Base-by-base conservation (phyloP, 1,284 basidiomycete species). In the Pseudozyma tsukubaensis region DNA sequence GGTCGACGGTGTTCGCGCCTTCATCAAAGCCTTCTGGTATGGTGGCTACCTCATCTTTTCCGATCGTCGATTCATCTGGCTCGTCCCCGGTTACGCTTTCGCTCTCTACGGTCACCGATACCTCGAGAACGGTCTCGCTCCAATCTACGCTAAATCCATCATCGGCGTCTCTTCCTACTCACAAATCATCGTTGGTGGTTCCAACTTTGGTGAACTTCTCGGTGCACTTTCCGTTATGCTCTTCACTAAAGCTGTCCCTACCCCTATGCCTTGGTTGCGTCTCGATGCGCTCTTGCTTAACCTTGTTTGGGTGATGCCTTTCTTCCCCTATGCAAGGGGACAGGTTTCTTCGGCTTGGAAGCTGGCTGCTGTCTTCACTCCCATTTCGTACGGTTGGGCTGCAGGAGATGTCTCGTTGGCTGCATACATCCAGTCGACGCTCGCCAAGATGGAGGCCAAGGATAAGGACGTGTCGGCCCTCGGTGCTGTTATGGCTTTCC, bases 321-420 rank as follows among this genome's bases (percentile, higher is more conserved):
- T 59, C 61, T 84, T 83, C 75, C 71, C 78, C 3, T 72, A 78
- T 50, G 58, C 57, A 7, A 76, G 71, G 32, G 59, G 62, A 29
- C 13, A 36, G 21, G 71, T 70, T 18, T 43, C 50, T 1, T 73
- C 71, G 8, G 82, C 82, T 19, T 84, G 82, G 82, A 77, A 73
- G 48, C 59, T 84, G 37, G 82, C 79, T 45, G 73, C 68, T 24
- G 72, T 69, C 72, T 83, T 85, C 66, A 80, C 79, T 12, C 82
- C 85, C 49, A 75, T 85, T 54, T 83, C 81, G 8, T 82, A 73
- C 75, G 85, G 85, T 68, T 86, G 85, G 85, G 84, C 85, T 50
- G 84, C 85, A 42, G 85, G 85, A 44, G 85, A 86, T 51, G 83
- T 85, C 36, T 85, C 84, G 24, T 78, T 85, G 24, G 85, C 85